A percentile compares a stretch with the other conserved stretches of the same genome.
phyloP scores from a whole-genome alignment of 768 basidiomycete species.

The Suillus tomentosus region DNA sequence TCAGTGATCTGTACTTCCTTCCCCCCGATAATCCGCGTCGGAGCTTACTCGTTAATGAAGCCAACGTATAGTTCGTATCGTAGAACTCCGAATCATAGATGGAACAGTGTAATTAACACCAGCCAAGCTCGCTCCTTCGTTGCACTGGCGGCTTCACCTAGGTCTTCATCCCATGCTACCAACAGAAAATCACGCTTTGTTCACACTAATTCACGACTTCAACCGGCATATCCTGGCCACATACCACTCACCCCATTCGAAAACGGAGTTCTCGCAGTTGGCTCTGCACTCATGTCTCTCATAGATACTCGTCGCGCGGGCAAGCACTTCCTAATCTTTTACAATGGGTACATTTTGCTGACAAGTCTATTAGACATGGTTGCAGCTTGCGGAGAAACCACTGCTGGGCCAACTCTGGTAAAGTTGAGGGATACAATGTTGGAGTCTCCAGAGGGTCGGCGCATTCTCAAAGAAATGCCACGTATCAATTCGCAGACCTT shows the following conservation, averaged over 20 bases:
- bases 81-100: not conserved
- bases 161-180: not conserved
- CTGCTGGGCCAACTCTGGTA: conserved; percentile 78
- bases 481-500: conserved; percentile 76
- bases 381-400: conserved; percentile 91
- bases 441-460: conserved; percentile 76
- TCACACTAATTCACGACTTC: conserved; percentile 15
- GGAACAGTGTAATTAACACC: not conserved
- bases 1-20: not conserved
- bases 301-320: conserved; percentile 83
- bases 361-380: conserved; percentile 78
- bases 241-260: conserved; percentile 83
- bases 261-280: conserved; percentile 81
- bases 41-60: not conserved
- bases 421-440: conserved; percentile 78
- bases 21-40: not conserved
- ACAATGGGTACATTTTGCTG: not conserved
- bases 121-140: not conserved
- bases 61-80: not conserved
- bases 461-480: conserved; percentile 82
- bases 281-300: conserved; percentile 82
- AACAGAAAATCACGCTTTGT: conserved; percentile 14
- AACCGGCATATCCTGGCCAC: conserved; percentile 74
- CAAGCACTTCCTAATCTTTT: conserved; percentile 37
- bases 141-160: not conserved